Percentiles rank a stretch among this genome's conserved stretches.
Evolutionary conservation across 306 rosid species (phyloP).

Genomic region (Trifolium subterraneum): DNA sequence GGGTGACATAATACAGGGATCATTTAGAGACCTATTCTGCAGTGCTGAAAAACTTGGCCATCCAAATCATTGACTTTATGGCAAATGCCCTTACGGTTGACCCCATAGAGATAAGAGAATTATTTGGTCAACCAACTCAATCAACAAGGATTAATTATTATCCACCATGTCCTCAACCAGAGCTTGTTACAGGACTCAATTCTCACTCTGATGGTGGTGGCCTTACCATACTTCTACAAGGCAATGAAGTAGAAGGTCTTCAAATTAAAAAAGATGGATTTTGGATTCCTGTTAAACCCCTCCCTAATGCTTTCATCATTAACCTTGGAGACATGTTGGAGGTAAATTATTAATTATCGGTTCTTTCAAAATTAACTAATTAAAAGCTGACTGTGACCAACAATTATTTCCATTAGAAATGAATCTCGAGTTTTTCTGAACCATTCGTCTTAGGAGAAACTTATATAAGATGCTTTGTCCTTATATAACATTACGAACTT

Average conservation of each 20-base stretch:
- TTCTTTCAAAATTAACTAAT: neutral
- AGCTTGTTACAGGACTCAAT: conserved; percentile 34
- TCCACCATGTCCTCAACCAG: conserved; percentile 51
- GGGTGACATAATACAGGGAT: no score
- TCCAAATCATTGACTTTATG: conserved; percentile 34
- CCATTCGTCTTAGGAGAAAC: no score
- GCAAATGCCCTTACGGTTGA: conserved; percentile 37
- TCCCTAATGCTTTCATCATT: conserved; percentile 31
- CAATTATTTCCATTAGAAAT: no score
- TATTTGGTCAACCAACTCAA: conserved; percentile 35
- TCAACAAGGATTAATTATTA: conserved; percentile 47
- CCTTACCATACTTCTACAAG: conserved; percentile 39
- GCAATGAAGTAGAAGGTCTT: conserved; percentile 39
- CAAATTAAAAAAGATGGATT: conserved; percentile 34
- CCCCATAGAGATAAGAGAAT: conserved; percentile 20
- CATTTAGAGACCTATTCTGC: conserved; percentile 26
- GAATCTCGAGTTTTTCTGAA: no score
- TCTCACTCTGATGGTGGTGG: conserved; percentile 44
- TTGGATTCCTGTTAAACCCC: conserved; percentile 38
- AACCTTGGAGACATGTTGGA: conserved; percentile 50
- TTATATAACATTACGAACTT: neutral
- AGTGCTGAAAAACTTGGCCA: conserved; percentile 12
- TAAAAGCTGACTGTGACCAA: no score
- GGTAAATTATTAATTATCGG: conserved; percentile 23
- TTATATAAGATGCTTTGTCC: neutral